phyloP scores from a whole-genome alignment of 345 rosid genomes.

The Conringia planisiliqua region DNA sequence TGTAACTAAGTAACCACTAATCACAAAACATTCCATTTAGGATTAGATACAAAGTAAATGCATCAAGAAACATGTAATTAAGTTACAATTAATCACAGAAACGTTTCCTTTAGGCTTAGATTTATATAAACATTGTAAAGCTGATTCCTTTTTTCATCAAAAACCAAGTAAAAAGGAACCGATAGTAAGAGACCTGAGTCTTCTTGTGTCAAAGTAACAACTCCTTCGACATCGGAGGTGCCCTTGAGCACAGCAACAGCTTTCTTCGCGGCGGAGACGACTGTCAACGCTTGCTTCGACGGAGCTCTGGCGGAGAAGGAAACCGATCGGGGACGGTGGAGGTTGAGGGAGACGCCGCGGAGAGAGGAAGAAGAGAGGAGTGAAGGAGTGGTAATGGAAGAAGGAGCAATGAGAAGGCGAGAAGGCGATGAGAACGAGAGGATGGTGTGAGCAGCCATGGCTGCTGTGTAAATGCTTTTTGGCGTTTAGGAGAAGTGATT shows the following conservation, averaged over 20 bases:
- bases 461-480: constrained; percentile 22
- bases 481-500: background rate
- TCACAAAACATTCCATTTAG: no score
- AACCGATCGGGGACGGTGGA: constrained; percentile 36
- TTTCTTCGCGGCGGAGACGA: constrained; percentile 67
- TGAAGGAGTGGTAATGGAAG: constrained; percentile 10
- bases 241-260: constrained; percentile 95
- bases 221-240: constrained; percentile 77
- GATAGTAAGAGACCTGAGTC: constrained; percentile 43
- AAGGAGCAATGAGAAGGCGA: constrained; percentile 24
- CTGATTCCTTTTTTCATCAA: no score
- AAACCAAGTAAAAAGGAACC: no score
- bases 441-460: constrained; percentile 61
- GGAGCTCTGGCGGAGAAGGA: constrained; percentile 39
- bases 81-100: no score
- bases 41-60: no score
- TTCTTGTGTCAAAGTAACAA: constrained; percentile 74
- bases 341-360: constrained; percentile 53
- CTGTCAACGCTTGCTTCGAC: constrained; percentile 44
- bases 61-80: no score
- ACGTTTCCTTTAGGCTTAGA: no score
- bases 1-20: no score
- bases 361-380: constrained; percentile 44
- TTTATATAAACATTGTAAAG: no score
- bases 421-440: constrained; percentile 37